phyloP scores from a whole-genome alignment of 1,284 basidiomycete species.

The Apiotrichum siamense region DNA sequence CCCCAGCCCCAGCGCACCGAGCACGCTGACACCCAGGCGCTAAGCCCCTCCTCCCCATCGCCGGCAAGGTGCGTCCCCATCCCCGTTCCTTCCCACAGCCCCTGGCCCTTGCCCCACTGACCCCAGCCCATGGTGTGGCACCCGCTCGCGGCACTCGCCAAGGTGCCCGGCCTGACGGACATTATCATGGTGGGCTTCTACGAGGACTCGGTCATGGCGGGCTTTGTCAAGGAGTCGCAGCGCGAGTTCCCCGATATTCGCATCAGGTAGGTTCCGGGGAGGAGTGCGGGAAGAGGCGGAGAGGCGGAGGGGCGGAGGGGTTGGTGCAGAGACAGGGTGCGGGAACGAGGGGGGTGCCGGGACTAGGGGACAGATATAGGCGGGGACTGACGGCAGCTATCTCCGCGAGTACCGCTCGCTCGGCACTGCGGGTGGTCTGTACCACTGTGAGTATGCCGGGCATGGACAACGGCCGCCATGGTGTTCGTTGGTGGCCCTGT shows the following conservation, averaged over 20 bases:
- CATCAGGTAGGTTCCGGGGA: constrained; percentile 37
- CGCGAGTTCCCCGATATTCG: constrained; percentile 51
- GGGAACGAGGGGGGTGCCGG: too few relatives aligned
- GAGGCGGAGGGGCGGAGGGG: too few relatives aligned
- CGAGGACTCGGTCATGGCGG: constrained; percentile 50
- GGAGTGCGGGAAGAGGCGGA: too few relatives aligned
- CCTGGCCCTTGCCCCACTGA: background rate
- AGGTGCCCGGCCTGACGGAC: constrained; percentile 49
- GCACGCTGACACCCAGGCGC: constrained; percentile 35
- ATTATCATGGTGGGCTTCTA: constrained; percentile 53
- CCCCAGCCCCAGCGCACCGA: too few relatives aligned
- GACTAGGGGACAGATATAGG: too few relatives aligned
- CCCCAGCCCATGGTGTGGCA: constrained; percentile 52
- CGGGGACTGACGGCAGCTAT: constrained; percentile 39
- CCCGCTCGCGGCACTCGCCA: constrained; percentile 49
- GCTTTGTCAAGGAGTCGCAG: constrained; percentile 50
- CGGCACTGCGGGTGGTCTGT: constrained; percentile 51
- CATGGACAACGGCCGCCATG: background rate
- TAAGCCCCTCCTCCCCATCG: constrained; percentile 50
- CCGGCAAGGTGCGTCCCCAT: constrained; percentile 44
- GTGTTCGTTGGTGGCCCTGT: background rate
- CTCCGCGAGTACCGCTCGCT: constrained; percentile 51
- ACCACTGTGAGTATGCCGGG: constrained; percentile 38
- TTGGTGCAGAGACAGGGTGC: too few relatives aligned
- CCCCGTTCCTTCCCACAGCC: too few relatives aligned